Base-by-base conservation (phyloP, 768 basidiomycete genomes). In the Mycena vulgaris region DNA sequence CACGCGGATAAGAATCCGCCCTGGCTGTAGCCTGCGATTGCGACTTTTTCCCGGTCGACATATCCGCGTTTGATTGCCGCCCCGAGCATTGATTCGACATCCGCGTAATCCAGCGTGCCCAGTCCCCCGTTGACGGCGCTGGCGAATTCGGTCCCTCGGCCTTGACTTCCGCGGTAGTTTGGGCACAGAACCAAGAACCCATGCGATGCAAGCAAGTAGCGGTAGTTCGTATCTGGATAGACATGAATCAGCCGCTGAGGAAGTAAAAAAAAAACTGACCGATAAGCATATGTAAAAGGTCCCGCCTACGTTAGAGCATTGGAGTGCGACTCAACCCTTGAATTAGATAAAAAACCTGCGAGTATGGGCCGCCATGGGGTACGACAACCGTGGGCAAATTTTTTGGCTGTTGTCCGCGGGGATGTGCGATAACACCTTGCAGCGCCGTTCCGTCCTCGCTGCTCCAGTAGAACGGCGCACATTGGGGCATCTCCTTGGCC, bases 141-240 rank as follows among this genome's bases (percentile, higher is more conserved):
- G 1, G 71, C 63, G 31, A 73, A 73, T 14, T 25, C 61, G 27
- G 5, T 48, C 3, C 71, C 71, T 5, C 68, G 63, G 13, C 71
- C 71, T 40, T 56, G 40, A n/a, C 71, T 73, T n/a, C 71, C 71
- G 23, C 71, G 71, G 56, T 73, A 73, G 64, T 73, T 73, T 0
- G 71, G 71, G 21, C 28, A 58, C 37, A 73, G 31, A 11, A 73
- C 71, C 2, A 73, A 55, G n/a, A 73, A 73, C 1, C 66, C 71
- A 23, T 69, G 58, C 28, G 68, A 73, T 6, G 71, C 67, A 4
- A 73, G 60, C 10, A 69, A 11, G 17, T 39, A 33, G 40, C 48
- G 53, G 25, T 73, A 73, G 33, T 47, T 63, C 16, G 23, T 16
- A 19, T 23, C 64, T 72, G 23, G 16, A 25, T 9, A 25, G 2